Percentiles rank a stretch among this genome's conserved stretches.
These are phyloP conservation scores for Boletus vermiculosoides DNA, from an alignment of 768 basidiomycete species.

Conservation along the genomic window DNA sequence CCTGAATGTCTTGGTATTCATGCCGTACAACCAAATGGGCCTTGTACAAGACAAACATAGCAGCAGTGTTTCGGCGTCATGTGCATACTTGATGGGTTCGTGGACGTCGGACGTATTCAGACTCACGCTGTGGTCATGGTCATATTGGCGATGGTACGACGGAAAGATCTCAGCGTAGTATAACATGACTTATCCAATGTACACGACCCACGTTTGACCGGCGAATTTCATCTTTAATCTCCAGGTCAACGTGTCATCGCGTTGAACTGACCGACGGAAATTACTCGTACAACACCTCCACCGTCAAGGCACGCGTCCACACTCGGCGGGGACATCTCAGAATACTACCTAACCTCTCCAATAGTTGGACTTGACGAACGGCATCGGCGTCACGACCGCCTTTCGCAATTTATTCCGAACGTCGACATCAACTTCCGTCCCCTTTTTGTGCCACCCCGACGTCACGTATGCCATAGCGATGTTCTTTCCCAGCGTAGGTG, in stretches of 20 bases:
- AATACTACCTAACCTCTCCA: conserved; percentile 52
- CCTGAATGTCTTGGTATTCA: too few relatives aligned
- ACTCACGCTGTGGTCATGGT: not conserved
- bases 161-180: not conserved
- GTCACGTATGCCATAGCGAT: conserved; percentile 95
- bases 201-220: not conserved
- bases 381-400: conserved; percentile 78
- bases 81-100: not conserved
- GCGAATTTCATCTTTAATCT: too few relatives aligned
- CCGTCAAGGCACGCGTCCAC: not conserved
- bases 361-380: conserved; percentile 83
- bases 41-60: too few relatives aligned
- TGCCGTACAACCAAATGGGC: too few relatives aligned
- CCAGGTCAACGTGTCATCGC: not conserved
- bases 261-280: not conserved
- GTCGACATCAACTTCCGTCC: conserved; percentile 79
- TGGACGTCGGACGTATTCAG: not conserved
- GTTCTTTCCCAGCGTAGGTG: conserved; percentile 84
- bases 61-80: too few relatives aligned
- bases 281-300: not conserved
- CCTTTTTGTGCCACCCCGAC: conserved; percentile 86
- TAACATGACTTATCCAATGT: not conserved
- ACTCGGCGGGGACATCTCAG: too few relatives aligned
- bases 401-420: conserved; percentile 78
- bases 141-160: not conserved